Base-by-base conservation (phyloP, 1,284 basidiomycete genomes). In the Crucibulum cyathiforme region DNA sequence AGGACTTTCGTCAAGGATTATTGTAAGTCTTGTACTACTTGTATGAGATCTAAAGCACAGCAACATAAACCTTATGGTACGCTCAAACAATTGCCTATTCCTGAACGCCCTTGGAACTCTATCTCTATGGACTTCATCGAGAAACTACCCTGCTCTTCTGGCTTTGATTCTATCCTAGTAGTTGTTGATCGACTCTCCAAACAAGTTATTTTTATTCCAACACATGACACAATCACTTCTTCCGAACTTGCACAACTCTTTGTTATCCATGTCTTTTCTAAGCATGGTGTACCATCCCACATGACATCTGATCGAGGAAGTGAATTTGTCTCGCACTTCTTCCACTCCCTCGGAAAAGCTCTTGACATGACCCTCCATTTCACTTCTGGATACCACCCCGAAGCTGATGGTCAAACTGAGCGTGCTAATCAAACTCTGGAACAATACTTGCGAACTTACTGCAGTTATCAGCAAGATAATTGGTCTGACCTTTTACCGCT, bases 401-500 rank as follows among this genome's bases (percentile, higher is more conserved):
- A 83, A 59, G 73, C 77, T 1, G 76, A 85, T 57, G 80, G 83
- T 0, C 78, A 82, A 53, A 79, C 79, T 0, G 78, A 85, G 64
- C 52, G 69, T 0, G 61, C 75, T 13, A 84, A 84, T 60, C 79
- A 82, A 58, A 65, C 64, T 0, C 41, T 84, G 0, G 75, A 82
- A 62, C 70, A 75, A 10, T 78, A 75, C 61, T 64, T 80, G 8
- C 62, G 70, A 2, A 60, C 72, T 5, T 80, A 74, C 58, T 54
- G 58, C 52, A 68, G 71, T 54, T 74, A 80, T 60, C 50, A 75
- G 35, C 78, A 81, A 57, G 63, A 73, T 63, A 63, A 81, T 58
- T 83, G 80, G 81, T 54, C 58, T 0, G 47, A 64, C 0, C 64
- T 72, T 2, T 70, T 83, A 0, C 74, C 75, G 0, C 43, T 78